A percentile compares a stretch with the other conserved stretches of the same genome.
These are phyloP conservation scores for Bonia amplexicaulis DNA, from an alignment of 176 grass and related monocot species.

Conservation along the genomic window DNA sequence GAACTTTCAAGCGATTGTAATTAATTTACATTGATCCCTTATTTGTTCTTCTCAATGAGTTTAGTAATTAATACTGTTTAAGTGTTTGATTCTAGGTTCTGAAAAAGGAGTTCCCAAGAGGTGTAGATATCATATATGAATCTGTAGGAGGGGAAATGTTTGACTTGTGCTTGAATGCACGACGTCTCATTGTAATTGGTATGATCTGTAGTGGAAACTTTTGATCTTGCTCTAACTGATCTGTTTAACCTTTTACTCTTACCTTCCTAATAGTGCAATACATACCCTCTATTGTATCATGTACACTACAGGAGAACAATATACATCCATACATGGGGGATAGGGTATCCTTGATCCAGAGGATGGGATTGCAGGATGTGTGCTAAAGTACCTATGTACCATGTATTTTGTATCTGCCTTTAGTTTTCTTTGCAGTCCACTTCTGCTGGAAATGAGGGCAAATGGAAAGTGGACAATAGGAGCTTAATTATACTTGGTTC, in stretches of 20 bases:
- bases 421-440: not conserved
- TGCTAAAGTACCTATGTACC: not conserved
- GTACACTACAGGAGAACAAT: not conserved
- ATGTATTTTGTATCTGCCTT: not conserved
- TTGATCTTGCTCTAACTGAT: not conserved
- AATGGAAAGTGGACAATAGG: not conserved
- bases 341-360: not conserved
- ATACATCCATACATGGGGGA: not conserved
- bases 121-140: too few species aligned
- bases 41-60: too few species aligned
- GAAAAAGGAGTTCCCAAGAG: too few species aligned
- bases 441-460: not conserved
- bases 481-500: not conserved
- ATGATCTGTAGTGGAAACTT: too few species aligned
- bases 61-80: too few species aligned
- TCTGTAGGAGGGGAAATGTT: too few species aligned
- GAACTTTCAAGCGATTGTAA: too few species aligned
- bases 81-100: too few species aligned
- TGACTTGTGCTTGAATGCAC: too few species aligned
- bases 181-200: too few species aligned
- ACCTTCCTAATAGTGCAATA: not conserved
- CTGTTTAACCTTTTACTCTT: not conserved
- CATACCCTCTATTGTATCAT: not conserved
- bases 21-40: too few species aligned
- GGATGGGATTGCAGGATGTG: not conserved